Base-by-base conservation (phyloP, 495 filamentous ascomycete species). In the Lepraria neglecta region DNA sequence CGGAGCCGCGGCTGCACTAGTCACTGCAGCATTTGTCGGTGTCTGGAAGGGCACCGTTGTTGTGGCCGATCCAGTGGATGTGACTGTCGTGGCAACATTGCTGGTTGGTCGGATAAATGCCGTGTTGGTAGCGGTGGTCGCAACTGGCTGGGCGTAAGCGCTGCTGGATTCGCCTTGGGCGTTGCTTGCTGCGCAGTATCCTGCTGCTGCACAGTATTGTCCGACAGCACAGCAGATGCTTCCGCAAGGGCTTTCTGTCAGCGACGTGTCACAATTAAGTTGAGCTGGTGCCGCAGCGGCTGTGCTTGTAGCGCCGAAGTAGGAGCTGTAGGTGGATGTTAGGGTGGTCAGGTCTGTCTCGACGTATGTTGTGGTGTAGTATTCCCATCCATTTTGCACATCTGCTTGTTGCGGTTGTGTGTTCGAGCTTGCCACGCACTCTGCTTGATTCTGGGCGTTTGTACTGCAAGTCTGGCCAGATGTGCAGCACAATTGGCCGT, bases 71-170 rank as follows among this genome's bases (percentile, higher is more conserved):
- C 75, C 74, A 24, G 83, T 85, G 48, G 75, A 71, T 14, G 84
- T 86, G 28, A 81, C 74, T 19, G 82, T 78, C 33, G 76, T 73
- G 43, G 72, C 71, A 30, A 77, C 79, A 48, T 79, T 81, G 70
- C 84, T 87, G 15, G 91, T 96, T 24, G 83, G 84, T 67, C 88
- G 83, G 53, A 87, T 77, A 0, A 87, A 84, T 17, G 86, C 83
- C 3, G 73, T 77, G 45, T 61, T 58, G 44, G 63, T 66, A 30
- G 64, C 60, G 38, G 64, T 40, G 30, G 63, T 47, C 75, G 56
- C 72, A 38, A 53, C 11, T 75, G 56, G 60, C 50, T 15, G 61
- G 53, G 40, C 45, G 60, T 74, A 74, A 35, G 76, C 72, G 58
- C 71, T 72, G 71, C 69, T 74, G 27, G 65, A 71, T 52, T 65